Evolutionary conservation across 768 basidiomycete species (phyloP), one percentile per base, ranked within the genome.

Genomic region (Lactarius hengduanensis): DNA sequence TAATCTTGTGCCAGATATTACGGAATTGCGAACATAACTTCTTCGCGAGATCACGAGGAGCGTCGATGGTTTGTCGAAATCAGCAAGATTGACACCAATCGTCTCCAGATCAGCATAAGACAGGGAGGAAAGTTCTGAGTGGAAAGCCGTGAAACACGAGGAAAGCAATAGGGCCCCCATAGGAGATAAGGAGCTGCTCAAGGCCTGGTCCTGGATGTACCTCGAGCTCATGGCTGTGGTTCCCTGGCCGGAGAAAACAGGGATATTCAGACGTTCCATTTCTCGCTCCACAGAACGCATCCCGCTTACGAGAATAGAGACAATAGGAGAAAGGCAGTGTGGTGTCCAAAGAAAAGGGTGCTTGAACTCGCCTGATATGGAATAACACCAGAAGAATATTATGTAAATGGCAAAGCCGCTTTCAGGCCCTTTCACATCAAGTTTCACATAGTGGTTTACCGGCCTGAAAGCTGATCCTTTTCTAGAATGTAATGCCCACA

Each of bases 221-320:
- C 68, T 61, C 32, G 78, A 67, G 57, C 76, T 77, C 28, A 77
- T 67, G 15, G 74, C 73, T 13, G 77, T 59, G 3, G 81, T 78
- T 3, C 84, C 86, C 71, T 88, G 86, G 7, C 86, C 86, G 54
- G 83, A 78, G 69, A 88, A 88, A 20, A 86, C 73, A 4, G 83
- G 86, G 55, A 87, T 70, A 65, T 78, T 64, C 45, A 70, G 59
- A 62, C 22, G 60, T 26, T 57, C 60, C 65, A 62, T 65, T 15
- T 50, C 4, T 40, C 28, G 26, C 20, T 55, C 38, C 26, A n/a
- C 7, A 45, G 20, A 45, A n/a, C 9, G 20, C 20, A n/a, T n/a
- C 8, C 9, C 20, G 20, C 0, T 20, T n/a, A n/a, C 20, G 43
- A 45, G 9, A 10, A 45, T 43, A 45, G 43, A n/a, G 20, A n/a